Evolutionary conservation across 192 early-diverging fungal species (phyloP).

Genomic region (Jimgerdemannia lactiflua): DNA sequence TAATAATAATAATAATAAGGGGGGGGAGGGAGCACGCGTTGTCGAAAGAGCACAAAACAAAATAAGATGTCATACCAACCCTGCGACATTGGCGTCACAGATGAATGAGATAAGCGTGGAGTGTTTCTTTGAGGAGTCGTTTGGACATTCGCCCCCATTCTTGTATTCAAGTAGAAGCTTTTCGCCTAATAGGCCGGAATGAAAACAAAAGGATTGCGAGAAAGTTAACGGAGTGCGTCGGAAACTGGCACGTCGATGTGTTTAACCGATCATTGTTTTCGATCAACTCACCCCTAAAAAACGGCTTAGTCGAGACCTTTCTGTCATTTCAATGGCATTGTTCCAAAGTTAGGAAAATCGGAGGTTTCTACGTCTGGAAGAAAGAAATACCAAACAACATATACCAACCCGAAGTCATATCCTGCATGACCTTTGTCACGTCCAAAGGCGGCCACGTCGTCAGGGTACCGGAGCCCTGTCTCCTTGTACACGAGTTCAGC

Average conservation of each 20-base stretch:
- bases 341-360: no score
- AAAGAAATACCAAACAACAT: neutral
- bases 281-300: constrained; percentile 12
- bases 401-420: constrained; percentile 23
- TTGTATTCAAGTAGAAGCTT: constrained; percentile 39
- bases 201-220: no score
- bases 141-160: constrained; percentile 33
- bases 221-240: no score
- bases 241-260: no score
- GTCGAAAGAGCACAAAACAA: neutral
- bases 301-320: constrained; percentile 13
- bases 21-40: no score
- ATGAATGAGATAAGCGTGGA: constrained; percentile 37
- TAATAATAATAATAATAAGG: neutral
- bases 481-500: constrained; percentile 9
- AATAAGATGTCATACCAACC: constrained; percentile 2
- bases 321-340: neutral
- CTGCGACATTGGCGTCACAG: constrained; percentile 24
- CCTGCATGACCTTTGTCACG: constrained; percentile 9
- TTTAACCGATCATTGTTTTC: neutral
- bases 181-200: constrained; percentile 2
- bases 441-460: constrained; percentile 18
- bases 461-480: constrained; percentile 6
- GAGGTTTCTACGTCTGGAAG: neutral
- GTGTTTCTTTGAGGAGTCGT: constrained; percentile 18